phyloP scores from a whole-genome alignment of 495 filamentous ascomycete species.

The Penicillium robsamsonii region DNA sequence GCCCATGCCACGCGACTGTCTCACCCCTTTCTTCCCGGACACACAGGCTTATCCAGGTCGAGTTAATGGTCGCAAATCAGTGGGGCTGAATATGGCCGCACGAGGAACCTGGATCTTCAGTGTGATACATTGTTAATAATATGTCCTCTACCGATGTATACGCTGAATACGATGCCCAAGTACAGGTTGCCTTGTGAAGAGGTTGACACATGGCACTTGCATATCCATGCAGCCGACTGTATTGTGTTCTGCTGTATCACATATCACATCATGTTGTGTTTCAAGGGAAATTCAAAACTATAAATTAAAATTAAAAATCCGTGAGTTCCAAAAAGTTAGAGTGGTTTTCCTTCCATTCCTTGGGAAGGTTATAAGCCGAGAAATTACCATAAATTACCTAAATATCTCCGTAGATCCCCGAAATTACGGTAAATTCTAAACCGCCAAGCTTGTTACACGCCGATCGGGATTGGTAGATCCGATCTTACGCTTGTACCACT shows the following conservation, averaged over 20 bases:
- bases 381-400: neutral
- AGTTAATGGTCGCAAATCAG: conserved; percentile 11
- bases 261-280: conserved; percentile 7
- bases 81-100: conserved; percentile 6
- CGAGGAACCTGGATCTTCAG: conserved; percentile 3
- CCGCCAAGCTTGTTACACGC: conserved; percentile 1
- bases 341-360: neutral
- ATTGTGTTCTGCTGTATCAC: conserved; percentile 15
- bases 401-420: neutral
- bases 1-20: conserved; percentile 13
- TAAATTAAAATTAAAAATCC: conserved; percentile 10
- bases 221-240: conserved; percentile 11
- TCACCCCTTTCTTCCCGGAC: conserved; percentile 9
- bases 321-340: neutral
- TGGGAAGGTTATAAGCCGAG: neutral
- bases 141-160: neutral
- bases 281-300: neutral
- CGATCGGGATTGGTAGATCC: conserved; percentile 14
- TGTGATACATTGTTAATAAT: neutral
- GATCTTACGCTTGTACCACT: conserved; percentile 5
- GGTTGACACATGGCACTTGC: conserved; percentile 33
- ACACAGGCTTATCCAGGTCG: neutral
- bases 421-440: neutral
- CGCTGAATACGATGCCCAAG: neutral
- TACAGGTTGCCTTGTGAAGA: conserved; percentile 10